phyloP scores from a whole-genome alignment of 208 protist species.

The Jaenimonas drosophilae region DNA sequence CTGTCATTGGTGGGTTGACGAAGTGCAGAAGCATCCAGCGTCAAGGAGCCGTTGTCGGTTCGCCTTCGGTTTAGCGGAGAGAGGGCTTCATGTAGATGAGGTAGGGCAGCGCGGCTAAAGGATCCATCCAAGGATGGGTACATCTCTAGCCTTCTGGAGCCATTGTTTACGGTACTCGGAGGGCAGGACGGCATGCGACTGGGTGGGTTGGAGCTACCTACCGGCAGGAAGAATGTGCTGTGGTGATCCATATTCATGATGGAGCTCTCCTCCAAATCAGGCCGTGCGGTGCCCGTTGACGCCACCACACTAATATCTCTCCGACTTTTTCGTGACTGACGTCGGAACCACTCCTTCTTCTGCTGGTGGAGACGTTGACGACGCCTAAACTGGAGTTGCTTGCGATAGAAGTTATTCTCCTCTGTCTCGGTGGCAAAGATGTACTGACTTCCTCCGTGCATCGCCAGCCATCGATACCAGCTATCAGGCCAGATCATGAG shows the following conservation, averaged over 20 bases:
- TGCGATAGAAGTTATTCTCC: constrained; percentile 60
- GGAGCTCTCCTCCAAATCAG: neutral
- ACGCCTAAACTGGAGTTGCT: constrained; percentile 57
- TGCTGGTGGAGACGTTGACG: constrained; percentile 16
- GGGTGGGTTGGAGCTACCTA: neutral
- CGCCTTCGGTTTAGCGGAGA: no score
- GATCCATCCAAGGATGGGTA: no score
- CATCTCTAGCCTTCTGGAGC: neutral
- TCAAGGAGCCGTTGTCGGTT: no score
- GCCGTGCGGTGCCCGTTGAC: constrained; percentile 4
- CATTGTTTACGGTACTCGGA: neutral
- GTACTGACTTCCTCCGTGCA: constrained; percentile 86
- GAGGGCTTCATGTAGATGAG: no score
- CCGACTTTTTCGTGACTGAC: neutral
- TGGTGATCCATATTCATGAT: constrained; percentile 46
- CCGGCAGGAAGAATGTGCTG: constrained; percentile 36
- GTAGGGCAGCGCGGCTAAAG: no score
- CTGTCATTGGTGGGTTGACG: no score
- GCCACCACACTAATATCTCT: neutral
- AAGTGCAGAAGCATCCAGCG: no score
- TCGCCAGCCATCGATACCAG: constrained; percentile 77
- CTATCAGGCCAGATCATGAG: constrained; percentile 75
- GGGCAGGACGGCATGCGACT: neutral
- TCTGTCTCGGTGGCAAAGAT: constrained; percentile 71
- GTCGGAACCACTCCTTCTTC: neutral